phyloP scores from a whole-genome alignment of 2,329 filamentous ascomycete species.

The Cadophora sp. region DNA sequence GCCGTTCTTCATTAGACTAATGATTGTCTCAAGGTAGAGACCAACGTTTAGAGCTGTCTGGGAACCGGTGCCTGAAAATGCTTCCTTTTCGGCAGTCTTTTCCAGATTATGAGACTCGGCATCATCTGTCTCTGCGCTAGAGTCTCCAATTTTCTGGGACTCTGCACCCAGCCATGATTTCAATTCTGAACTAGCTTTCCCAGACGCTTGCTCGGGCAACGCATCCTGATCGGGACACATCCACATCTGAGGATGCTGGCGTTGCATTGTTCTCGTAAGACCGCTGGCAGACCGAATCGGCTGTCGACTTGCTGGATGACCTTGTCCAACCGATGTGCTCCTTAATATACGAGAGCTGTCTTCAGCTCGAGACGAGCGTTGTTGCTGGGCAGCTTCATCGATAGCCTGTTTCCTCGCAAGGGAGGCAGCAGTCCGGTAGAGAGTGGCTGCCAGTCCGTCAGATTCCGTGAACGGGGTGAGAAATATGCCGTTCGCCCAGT shows the following conservation, averaged over 20 bases:
- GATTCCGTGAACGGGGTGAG: conserved; percentile 75
- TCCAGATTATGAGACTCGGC: conserved; percentile 2
- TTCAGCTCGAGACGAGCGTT: conserved; percentile 47
- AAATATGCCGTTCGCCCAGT: conserved; percentile 79
- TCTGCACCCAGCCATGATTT: conserved; percentile 35
- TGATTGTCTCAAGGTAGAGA: conserved; percentile 77
- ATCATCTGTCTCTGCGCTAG: background rate
- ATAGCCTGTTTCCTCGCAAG: conserved; percentile 50
- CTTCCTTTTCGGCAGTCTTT: background rate
- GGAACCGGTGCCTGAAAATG: background rate
- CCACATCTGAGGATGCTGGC: conserved; percentile 61
- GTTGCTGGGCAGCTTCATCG: conserved; percentile 49
- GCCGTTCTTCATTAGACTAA: conserved; percentile 75
- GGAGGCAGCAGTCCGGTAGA: conserved; percentile 68
- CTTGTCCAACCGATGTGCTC: conserved; percentile 43
- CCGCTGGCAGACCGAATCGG: conserved; percentile 41
- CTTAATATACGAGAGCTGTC: conserved; percentile 43
- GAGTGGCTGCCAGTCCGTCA: conserved; percentile 71
- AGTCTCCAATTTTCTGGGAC: background rate
- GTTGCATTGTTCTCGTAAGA: conserved; percentile 40
- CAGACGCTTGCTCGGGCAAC: conserved; percentile 53
- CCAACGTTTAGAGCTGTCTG: conserved; percentile 36
- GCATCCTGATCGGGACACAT: conserved; percentile 62
- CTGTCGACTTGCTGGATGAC: conserved; percentile 46
- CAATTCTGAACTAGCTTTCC: conserved; percentile 44